phyloP scores from a whole-genome alignment of 176 grass and related monocot species.

The Aechmea fasciata region DNA sequence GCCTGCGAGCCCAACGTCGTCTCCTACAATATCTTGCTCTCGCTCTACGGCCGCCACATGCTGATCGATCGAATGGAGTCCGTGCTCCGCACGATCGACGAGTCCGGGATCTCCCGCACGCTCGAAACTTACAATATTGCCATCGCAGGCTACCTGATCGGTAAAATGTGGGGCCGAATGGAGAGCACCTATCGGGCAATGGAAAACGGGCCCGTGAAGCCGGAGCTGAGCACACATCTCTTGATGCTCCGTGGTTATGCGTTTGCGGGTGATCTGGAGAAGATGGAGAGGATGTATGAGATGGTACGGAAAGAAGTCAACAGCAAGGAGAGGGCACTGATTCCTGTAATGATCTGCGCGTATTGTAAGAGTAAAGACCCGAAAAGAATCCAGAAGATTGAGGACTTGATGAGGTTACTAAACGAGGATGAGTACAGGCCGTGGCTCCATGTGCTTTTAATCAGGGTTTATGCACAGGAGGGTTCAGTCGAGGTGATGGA shows the following conservation, averaged over 20 bases:
- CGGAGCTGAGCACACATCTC: constrained; percentile 18
- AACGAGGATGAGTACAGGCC: constrained; percentile 29
- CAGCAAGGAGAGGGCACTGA: constrained; percentile 8
- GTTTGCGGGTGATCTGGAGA: constrained; percentile 21
- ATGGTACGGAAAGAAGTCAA: constrained; percentile 24
- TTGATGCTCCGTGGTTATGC: constrained; percentile 42
- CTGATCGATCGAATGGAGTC: constrained; percentile 33
- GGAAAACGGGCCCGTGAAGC: constrained; percentile 15
- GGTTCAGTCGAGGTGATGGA: constrained; percentile 32
- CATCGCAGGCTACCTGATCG: constrained; percentile 30
- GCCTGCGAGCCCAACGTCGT: constrained; percentile 19
- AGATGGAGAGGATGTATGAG: constrained; percentile 39
- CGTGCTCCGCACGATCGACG: constrained; percentile 26
- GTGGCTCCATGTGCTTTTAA: constrained; percentile 33
- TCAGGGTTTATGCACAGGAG: constrained; percentile 41
- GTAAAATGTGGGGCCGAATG: constrained; percentile 30
- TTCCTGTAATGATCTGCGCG: constrained; percentile 32
- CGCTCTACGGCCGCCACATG: constrained; percentile 23
- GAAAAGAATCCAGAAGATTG: constrained; percentile 24
- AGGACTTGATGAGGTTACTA: constrained; percentile 25
- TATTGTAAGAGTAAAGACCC: constrained; percentile 19
- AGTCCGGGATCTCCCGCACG: constrained; percentile 19
- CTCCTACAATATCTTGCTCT: constrained; percentile 39
- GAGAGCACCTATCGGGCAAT: constrained; percentile 20
- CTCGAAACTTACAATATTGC: constrained; percentile 30